Base-by-base conservation (phyloP, 306 rosid species). In the Vachellia collinsii region DNA sequence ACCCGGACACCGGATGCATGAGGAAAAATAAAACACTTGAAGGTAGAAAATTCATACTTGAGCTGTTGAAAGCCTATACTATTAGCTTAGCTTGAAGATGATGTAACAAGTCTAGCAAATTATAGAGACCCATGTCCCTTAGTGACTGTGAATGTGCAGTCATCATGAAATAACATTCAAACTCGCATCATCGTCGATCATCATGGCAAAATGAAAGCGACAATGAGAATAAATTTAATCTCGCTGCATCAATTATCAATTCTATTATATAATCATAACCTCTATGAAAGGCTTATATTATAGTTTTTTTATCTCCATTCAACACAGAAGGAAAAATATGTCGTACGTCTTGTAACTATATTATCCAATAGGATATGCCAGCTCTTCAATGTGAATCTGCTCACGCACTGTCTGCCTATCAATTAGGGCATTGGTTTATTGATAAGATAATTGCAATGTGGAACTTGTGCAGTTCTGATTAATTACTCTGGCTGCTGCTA, bases 261-360 rank as follows among this genome's bases (percentile, higher is more conserved):
- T 79, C 72, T 62, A 74, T 59, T 70, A 81, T 86, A 74, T 73
- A 74, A 86, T 86, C 74, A 87, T 87, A 82, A 63, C 72, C 19
- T 70, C 51, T 11, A 79, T 80, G 73, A 77, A 77, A 80, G 83
- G 70, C 54, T 17, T 72, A 74, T n/a, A 74, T 81, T 78, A 80
- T 65, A 70, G 81, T 81, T 53, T 54, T 82, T 78, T 48, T 14
- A n/a, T 14, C 16, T 29, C 51, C 58, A 74, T 83, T 80, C 83
- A 79, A 69, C 83, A 79, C 82, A 48, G 20, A 83, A 62, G 61
- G 59, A 43, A 58, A 46, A 56, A 68, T 68, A 41, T 67, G 72
- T 39, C 47, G 34, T 50, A 29, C 34, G 34, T 29, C 72, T 19
- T 67, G 23, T 65, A 74, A 46, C 48, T 77, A 48, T 73, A 38